Percentiles rank a stretch among this genome's conserved stretches.
Conservation (phyloP, 176 grass and related monocot species). For the Bonia amplexicaulis region DNA sequence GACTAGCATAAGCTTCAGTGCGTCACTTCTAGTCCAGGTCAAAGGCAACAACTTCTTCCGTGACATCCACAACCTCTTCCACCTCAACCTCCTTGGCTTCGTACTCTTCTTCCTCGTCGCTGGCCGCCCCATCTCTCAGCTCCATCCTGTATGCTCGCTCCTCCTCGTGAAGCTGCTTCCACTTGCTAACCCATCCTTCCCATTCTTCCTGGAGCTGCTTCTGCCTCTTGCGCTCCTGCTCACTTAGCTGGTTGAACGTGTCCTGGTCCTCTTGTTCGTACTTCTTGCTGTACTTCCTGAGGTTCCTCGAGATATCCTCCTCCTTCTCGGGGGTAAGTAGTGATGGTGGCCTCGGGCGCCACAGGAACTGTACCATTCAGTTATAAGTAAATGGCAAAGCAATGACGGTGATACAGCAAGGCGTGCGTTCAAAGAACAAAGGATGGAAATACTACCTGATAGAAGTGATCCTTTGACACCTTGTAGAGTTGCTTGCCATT, state of each 20-base stretch:
- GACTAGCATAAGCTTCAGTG: neutral
- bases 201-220: slow-evolving; percentile 70
- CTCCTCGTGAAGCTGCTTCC: slow-evolving; percentile 74
- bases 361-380: slow-evolving; percentile 55
- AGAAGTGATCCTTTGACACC: slow-evolving; percentile 94
- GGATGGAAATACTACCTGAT: slow-evolving; percentile 46
- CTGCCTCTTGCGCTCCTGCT: slow-evolving; percentile 69
- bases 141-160: slow-evolving; percentile 48
- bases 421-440: neutral
- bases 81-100: slow-evolving; percentile 92
- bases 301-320: slow-evolving; percentile 61
- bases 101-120: slow-evolving; percentile 74
- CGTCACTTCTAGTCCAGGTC: slow-evolving; percentile 61
- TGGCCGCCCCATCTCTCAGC: slow-evolving; percentile 64
- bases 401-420: neutral
- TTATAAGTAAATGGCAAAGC: neutral
- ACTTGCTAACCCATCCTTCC: slow-evolving; percentile 67
- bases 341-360: slow-evolving; percentile 64
- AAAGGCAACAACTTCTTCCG: slow-evolving; percentile 54
- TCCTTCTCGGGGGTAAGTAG: slow-evolving; percentile 61
- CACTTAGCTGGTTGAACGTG: slow-evolving; percentile 50
- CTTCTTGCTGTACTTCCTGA: slow-evolving; percentile 83
- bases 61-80: slow-evolving; percentile 60
- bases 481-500: slow-evolving; percentile 78
- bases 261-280: slow-evolving; percentile 84